These are phyloP conservation scores for Pyricularia pennisetigena DNA, from an alignment of 2,329 filamentous ascomycete genomes.

Conservation along the genomic window DNA sequence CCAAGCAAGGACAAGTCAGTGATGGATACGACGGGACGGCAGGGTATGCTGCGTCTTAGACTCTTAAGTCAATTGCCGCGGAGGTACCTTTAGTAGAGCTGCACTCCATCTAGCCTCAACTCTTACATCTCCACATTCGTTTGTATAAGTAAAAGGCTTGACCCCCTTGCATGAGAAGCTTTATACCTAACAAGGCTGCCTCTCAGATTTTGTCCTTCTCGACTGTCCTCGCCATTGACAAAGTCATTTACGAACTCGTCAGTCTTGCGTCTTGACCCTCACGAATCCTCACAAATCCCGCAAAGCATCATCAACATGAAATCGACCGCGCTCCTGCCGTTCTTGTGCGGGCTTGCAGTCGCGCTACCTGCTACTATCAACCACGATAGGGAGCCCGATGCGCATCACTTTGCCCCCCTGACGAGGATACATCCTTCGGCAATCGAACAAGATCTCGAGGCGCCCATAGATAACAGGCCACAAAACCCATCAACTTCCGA, in stretches of 20 bases:
- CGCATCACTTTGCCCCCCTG: neutral
- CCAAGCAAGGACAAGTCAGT: neutral
- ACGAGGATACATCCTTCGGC: neutral
- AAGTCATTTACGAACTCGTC: neutral
- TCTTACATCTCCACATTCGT: neutral
- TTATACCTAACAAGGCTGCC: neutral
- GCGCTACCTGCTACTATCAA: neutral
- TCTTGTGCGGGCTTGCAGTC: slow-evolving; percentile 1
- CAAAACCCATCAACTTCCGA: neutral
- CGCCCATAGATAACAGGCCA: slow-evolving; percentile 5
- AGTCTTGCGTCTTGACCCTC: too few relatives aligned
- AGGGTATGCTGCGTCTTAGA: neutral
- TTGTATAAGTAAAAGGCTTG: neutral
- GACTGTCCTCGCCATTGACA: neutral
- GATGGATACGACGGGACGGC: neutral
- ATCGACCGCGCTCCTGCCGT: neutral
- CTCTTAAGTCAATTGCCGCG: neutral
- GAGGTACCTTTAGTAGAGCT: neutral
- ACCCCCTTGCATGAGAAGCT: neutral
- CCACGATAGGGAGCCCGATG: neutral
- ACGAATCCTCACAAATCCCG: neutral
- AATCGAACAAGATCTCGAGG: neutral
- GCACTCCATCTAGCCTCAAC: neutral
- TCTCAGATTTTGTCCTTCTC: neutral
- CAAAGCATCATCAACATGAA: slow-evolving; percentile 4